Conservation (phyloP, 2,329 filamentous ascomycete genomes). For the Cercospora nicotianae region DNA sequence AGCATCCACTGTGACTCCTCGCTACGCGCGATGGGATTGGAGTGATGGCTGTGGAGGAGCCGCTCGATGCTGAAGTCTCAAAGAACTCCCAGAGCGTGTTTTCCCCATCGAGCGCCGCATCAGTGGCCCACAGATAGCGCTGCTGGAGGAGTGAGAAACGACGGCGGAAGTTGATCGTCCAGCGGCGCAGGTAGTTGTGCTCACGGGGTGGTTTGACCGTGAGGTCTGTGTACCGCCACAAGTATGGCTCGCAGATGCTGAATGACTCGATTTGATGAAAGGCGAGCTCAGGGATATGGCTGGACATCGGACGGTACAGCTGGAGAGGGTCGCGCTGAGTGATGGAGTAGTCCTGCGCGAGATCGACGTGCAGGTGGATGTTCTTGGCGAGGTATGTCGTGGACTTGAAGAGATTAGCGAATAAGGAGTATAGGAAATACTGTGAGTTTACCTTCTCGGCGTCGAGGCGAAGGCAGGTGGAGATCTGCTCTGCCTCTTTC, state of each 20-base stretch:
- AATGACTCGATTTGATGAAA: neutral
- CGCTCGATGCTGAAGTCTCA: neutral
- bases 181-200: conserved; percentile 11
- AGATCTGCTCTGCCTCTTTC: neutral
- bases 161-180: conserved; percentile 5
- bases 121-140: neutral
- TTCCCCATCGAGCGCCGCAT: neutral
- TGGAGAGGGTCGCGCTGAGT: neutral
- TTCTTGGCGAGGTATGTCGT: neutral
- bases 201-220: neutral
- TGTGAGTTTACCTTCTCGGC: neutral
- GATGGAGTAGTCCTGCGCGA: neutral
- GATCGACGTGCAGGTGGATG: neutral
- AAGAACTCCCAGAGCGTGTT: neutral
- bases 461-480: neutral
- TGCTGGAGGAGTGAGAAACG: neutral
- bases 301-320: neutral
- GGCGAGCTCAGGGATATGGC: neutral
- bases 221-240: neutral
- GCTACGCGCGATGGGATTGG: neutral
- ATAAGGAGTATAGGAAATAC: neutral
- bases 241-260: conserved; percentile 8
- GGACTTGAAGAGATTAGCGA: neutral
- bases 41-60: neutral
- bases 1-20: neutral